These are phyloP conservation scores for Danielozyma ontarioensis DNA, from an alignment of 805 yeast genomes.

Conservation along the genomic window DNA sequence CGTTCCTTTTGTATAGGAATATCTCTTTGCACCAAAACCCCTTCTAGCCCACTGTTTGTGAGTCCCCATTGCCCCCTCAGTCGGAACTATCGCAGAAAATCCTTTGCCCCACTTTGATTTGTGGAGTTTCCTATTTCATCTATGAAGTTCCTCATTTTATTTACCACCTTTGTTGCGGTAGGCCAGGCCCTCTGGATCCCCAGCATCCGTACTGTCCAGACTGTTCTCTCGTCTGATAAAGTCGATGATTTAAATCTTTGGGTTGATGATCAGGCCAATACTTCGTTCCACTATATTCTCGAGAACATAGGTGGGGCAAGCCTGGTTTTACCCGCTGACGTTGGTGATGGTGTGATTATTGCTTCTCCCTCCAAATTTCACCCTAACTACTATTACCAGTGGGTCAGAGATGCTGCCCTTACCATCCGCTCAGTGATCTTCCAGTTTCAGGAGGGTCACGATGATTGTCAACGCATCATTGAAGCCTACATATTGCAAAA, in stretches of 20 bases:
- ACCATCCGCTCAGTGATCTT: slow-evolving; percentile 63
- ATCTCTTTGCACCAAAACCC: too few species aligned
- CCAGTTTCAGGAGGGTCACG: slow-evolving; percentile 39
- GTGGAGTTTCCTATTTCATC: too few species aligned
- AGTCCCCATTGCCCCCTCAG: too few species aligned
- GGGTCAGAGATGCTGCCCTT: slow-evolving; percentile 89
- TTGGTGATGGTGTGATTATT: slow-evolving; percentile 65
- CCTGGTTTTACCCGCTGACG: slow-evolving; percentile 27
- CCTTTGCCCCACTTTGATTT: too few species aligned
- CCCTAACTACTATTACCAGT: slow-evolving; percentile 85
- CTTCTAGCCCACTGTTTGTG: too few species aligned
- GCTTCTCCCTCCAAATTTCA: slow-evolving; percentile 72
- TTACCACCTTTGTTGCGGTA: too few species aligned
- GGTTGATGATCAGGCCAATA: slow-evolving; percentile 39
- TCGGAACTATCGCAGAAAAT: too few species aligned
- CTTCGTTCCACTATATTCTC: slow-evolving; percentile 43
- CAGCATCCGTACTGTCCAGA: too few species aligned
- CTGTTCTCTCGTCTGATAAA: too few species aligned
- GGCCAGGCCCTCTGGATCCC: too few species aligned
- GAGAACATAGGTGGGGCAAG: slow-evolving; percentile 52
- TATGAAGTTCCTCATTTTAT: background rate
- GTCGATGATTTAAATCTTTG: too few species aligned
- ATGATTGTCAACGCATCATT: slow-evolving; percentile 24
- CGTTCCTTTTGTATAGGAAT: too few species aligned
- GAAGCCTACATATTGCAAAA: slow-evolving; percentile 62